A percentile compares a stretch with the other conserved stretches of the same genome.
phyloP scores from a whole-genome alignment of 2,329 filamentous ascomycete species.

The Exophiala spinifera region DNA sequence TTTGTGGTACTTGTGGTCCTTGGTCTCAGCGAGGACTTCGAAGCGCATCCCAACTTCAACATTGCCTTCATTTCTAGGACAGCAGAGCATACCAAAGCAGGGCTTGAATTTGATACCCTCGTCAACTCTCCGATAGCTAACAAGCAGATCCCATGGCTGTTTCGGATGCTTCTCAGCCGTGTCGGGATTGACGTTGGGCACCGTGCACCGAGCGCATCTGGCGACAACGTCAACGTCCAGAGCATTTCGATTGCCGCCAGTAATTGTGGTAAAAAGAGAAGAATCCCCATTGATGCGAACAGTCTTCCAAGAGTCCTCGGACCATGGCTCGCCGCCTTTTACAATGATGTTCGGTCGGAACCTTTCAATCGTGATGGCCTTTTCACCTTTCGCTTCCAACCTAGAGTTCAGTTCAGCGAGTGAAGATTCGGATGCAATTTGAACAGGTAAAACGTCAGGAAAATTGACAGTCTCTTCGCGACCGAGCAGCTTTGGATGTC shows the following conservation, averaged over 20 bases:
- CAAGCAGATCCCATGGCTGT: slow-evolving; percentile 61
- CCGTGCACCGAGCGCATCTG: slow-evolving; percentile 59
- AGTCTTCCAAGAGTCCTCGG: slow-evolving; percentile 62
- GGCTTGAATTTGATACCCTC: slow-evolving; percentile 62
- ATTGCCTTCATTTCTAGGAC: slow-evolving; percentile 54
- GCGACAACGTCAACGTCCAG: slow-evolving; percentile 57
- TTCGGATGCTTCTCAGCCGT: slow-evolving; percentile 57
- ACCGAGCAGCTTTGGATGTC: slow-evolving; percentile 53
- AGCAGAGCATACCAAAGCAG: slow-evolving; percentile 65
- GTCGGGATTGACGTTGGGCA: slow-evolving; percentile 64
- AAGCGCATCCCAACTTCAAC: slow-evolving; percentile 58
- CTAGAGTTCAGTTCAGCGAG: slow-evolving; percentile 58
- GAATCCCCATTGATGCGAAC: slow-evolving; percentile 45
- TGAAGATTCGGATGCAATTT: slow-evolving; percentile 55
- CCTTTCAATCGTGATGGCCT: slow-evolving; percentile 57
- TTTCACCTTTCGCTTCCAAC: slow-evolving; percentile 41
- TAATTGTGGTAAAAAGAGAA: slow-evolving; percentile 13
- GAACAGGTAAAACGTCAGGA: slow-evolving; percentile 57
- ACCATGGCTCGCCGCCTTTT: slow-evolving; percentile 54
- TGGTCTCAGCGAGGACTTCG: slow-evolving; percentile 57
- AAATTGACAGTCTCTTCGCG: slow-evolving; percentile 55
- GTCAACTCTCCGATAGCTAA: slow-evolving; percentile 60
- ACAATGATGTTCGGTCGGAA: slow-evolving; percentile 65
- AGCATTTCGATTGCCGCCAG: slow-evolving; percentile 9
- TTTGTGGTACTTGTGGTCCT: slow-evolving; percentile 52